These are phyloP conservation scores for Pleurotus cornucopiae DNA, from an alignment of 768 basidiomycete genomes.

Conservation along the genomic window DNA sequence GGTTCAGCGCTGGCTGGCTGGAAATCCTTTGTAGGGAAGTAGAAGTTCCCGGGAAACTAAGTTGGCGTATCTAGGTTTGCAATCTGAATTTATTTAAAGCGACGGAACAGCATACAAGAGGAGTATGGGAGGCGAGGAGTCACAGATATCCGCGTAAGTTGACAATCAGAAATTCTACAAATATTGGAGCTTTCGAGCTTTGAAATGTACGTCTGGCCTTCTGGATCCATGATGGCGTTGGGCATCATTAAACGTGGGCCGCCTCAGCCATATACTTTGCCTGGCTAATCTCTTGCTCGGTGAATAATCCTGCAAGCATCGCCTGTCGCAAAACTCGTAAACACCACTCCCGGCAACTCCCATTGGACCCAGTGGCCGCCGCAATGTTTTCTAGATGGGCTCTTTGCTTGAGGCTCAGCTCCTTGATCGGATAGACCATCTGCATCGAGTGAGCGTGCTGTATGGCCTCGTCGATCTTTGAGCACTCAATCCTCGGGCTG, in stretches of 20 bases:
- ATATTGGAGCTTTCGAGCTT: no score
- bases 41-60: no score
- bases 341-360: background rate
- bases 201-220: no score
- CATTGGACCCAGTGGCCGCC: background rate
- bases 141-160: no score
- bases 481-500: background rate
- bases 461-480: background rate
- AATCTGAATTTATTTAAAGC: no score
- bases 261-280: background rate
- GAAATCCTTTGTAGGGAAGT: background rate
- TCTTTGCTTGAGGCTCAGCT: background rate
- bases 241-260: no score
- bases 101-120: no score
- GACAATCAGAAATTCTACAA: no score
- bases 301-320: background rate
- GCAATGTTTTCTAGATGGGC: background rate
- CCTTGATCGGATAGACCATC: background rate
- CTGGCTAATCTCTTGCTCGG: background rate
- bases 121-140: no score
- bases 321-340: background rate
- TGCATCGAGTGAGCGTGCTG: background rate
- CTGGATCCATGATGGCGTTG: no score
- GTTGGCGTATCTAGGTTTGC: no score
- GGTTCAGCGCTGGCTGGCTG: constrained; percentile 9